phyloP scores from a whole-genome alignment of 2,329 filamentous ascomycete genomes.

The Pseudocercospora pini-densiflorae region DNA sequence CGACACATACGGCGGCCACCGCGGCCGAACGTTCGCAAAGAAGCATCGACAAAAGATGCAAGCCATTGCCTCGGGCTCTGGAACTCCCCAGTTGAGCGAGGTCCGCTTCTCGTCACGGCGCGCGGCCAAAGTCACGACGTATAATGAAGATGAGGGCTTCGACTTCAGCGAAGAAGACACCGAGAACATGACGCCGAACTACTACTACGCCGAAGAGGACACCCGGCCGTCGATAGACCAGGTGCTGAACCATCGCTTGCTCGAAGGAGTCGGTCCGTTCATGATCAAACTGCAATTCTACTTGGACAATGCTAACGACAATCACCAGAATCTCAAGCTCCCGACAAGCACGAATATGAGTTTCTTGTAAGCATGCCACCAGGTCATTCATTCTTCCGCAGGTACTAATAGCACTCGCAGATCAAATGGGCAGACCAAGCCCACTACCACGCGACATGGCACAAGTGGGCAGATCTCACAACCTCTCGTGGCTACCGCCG shows the following conservation, averaged over 20 bases:
- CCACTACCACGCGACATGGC: slow-evolving; percentile 95
- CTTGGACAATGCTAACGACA: background rate
- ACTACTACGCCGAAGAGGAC: slow-evolving; percentile 74
- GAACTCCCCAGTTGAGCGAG: slow-evolving; percentile 71
- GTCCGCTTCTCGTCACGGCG: slow-evolving; percentile 91
- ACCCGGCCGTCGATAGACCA: slow-evolving; percentile 86
- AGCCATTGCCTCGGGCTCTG: slow-evolving; percentile 59
- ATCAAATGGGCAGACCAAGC: slow-evolving; percentile 98
- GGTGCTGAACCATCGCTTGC: slow-evolving; percentile 83
- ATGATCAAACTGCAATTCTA: slow-evolving; percentile 19
- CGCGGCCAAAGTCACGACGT: slow-evolving; percentile 73
- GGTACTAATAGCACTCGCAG: slow-evolving; percentile 49
- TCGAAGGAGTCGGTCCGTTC: slow-evolving; percentile 59
- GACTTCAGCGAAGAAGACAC: slow-evolving; percentile 64
- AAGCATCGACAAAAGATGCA: slow-evolving; percentile 75
- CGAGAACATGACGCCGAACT: slow-evolving; percentile 69
- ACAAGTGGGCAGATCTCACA: slow-evolving; percentile 73
- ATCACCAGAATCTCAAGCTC: slow-evolving; percentile 39
- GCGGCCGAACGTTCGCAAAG: slow-evolving; percentile 69
- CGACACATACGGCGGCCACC: slow-evolving; percentile 77
- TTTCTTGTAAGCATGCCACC: slow-evolving; percentile 58
- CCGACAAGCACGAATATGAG: slow-evolving; percentile 78
- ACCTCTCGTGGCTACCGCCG: slow-evolving; percentile 77
- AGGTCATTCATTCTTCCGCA: background rate
- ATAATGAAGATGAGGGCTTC: slow-evolving; percentile 69